Evolutionary conservation across 352 stramenopile genomes (phyloP), one percentile per base, ranked within the genome.

Genomic region (Pythium apleroticum): DNA sequence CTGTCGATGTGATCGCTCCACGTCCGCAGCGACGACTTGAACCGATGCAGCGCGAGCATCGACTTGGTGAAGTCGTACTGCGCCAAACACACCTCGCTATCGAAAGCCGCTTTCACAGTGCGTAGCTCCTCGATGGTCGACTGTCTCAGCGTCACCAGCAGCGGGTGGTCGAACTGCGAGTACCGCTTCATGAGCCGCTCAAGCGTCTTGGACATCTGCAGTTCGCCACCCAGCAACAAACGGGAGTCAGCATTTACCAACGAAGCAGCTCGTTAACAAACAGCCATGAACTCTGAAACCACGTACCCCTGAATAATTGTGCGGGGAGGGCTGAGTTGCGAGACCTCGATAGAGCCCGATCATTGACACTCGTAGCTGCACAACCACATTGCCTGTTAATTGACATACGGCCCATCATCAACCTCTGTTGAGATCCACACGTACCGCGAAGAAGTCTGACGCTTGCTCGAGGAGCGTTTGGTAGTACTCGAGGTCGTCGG

Each of bases 1-100:
- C 69, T 74, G 65, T 93, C 84, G 54, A 93, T 91, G 66, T 93
- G 84, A 33, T 93, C 82, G 64, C 82, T 90, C 84, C 84, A 93
- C 9, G 76, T 80, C 10, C 74, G 77, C 22, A 91, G 43, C 43
- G 80, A 74, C 15, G 73, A 66, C 68, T 92, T 94, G 33, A 92
- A 80, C 19, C 78, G 79, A 61, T 92, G 81, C 14, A 94, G 53
- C 20, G 81, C 76, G 17, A 90, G 78, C 66, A 91, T 90, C 27
- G 83, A 80, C 56, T 85, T 81, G 10, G 83, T 91, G 49, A 91
- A 88, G 48, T 94, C 80, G 56, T 91, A 91, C 60, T 92, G 80
- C 14, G 78, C 65, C 57, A 92, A 78, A 22, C 73, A 77, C 52
- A 84, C 66, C 59, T 94, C 85, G 52, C 78, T 88, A 31, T 91